phyloP scores from a whole-genome alignment of 1,284 basidiomycete species.

The Neolentinus lepideus region DNA sequence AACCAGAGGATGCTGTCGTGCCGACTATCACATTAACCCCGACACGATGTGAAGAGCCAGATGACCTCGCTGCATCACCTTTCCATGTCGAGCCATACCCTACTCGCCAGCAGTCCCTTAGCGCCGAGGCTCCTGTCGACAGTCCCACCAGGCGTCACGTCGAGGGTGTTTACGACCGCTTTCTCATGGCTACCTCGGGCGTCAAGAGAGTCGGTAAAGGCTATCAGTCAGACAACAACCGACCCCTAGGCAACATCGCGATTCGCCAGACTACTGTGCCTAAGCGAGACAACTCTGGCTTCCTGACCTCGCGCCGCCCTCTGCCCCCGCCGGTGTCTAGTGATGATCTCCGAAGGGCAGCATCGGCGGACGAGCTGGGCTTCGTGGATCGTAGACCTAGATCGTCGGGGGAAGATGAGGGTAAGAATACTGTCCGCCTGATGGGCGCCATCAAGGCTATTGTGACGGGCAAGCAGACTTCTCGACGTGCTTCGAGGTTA shows the following conservation, averaged over 20 bases:
- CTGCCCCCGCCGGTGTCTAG: conserved; percentile 66
- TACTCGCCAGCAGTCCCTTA: conserved; percentile 25
- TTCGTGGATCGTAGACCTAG: conserved; percentile 9
- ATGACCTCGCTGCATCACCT: conserved; percentile 53
- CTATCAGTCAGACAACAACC: conserved; percentile 59
- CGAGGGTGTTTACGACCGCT: conserved; percentile 69
- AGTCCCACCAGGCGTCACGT: conserved; percentile 49
- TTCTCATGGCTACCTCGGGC: conserved; percentile 70
- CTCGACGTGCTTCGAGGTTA: not conserved
- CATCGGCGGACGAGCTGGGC: conserved; percentile 25
- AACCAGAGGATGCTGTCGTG: conserved; percentile 7
- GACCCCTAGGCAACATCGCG: conserved; percentile 23
- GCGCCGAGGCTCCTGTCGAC: conserved; percentile 30
- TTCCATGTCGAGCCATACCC: conserved; percentile 59
- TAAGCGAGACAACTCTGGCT: conserved; percentile 33
- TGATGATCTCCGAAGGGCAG: conserved; percentile 33
- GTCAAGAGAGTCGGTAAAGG: conserved; percentile 70
- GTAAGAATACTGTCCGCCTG: not conserved
- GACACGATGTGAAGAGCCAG: conserved; percentile 12
- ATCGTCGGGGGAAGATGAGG: not conserved
- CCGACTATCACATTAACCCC: conserved; percentile 6
- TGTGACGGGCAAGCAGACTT: conserved; percentile 1
- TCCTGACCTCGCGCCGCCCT: conserved; percentile 40
- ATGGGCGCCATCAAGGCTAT: conserved; percentile 3
- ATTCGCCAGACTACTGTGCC: conserved; percentile 16